phyloP scores from a whole-genome alignment of 495 filamentous ascomycete genomes.

The Tricharina praecox region DNA sequence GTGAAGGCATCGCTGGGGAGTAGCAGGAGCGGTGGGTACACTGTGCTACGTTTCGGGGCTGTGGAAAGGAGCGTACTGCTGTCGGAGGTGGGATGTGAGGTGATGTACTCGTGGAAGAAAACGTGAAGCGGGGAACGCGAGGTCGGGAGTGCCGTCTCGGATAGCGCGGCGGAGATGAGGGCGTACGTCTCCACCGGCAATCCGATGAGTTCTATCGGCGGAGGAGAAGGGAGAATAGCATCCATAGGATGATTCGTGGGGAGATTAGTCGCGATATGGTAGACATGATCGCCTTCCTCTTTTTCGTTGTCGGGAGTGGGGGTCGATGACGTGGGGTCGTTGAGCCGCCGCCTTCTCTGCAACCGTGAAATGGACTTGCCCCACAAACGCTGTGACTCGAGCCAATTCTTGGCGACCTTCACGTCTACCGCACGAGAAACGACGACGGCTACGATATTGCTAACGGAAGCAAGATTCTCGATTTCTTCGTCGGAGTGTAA shows the following conservation, averaged over 20 bases:
- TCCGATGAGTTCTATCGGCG: too few relatives aligned
- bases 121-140: background rate
- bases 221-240: too few relatives aligned
- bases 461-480: background rate
- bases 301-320: too few relatives aligned
- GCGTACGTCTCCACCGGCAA: too few relatives aligned
- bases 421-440: constrained; percentile 13
- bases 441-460: constrained; percentile 2
- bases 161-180: too few relatives aligned
- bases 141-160: too few relatives aligned
- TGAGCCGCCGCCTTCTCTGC: too few relatives aligned
- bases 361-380: constrained; percentile 7
- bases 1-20: constrained; percentile 13
- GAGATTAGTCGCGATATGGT: too few relatives aligned
- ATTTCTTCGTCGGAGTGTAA: constrained; percentile 4
- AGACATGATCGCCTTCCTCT: too few relatives aligned
- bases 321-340: background rate
- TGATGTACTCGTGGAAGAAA: background rate
- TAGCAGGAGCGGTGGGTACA: constrained; percentile 16
- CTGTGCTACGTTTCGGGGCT: constrained; percentile 22
- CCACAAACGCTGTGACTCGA: constrained; percentile 8
- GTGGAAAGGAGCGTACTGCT: constrained; percentile 7
- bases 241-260: too few relatives aligned
- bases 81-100: too few relatives aligned
- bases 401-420: constrained; percentile 16